Base-by-base conservation (phyloP, 106 monocot species). In the Phalaenopsis equestris region DNA sequence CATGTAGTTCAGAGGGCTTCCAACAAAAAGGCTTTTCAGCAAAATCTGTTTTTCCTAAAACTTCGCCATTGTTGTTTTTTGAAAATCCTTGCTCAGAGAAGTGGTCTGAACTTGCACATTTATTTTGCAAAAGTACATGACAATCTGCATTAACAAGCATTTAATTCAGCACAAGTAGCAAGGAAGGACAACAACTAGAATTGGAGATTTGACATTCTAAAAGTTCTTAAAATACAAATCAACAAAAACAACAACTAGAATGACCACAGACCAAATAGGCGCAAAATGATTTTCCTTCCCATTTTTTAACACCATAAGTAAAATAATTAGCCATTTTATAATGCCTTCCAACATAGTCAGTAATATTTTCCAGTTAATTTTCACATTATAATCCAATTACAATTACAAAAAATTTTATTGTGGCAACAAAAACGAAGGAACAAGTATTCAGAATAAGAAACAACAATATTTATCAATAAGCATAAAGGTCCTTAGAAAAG, bases 71-170 rank as follows among this genome's bases (percentile, higher is more conserved):
- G 10, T 8, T 80, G 58, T 81, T 82, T 41, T 41, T 73, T 56
- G 73, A 55, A 52, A 52, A 52, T 52, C 52, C 52, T 52, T 12
- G 52, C 14, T 52, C 52, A 52, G 52, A 52, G 72, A 67, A 46
- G 43, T 72, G 39, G 23, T 79, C 49, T 79, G 58, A 56, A 81
- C 68, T 80, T 42, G 19, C 52, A 52, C 49, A 79, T 48, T 15
- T 55, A 57, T 90, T 83, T 64, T 75, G 36, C 77, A 75, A 56
- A 78, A 24, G 76, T 55, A 55, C 17, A 55, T 46, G 41, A 73
- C 8, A 61, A 80, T 81, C 88, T 87, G 79, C 75, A 81, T 72
- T 67, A 30, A 72, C 36, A 83, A 48, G 42, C 64, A 78, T 52
- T 52, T 52, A 19, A 73, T 67, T 73, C 39, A 48, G 41, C 18